Percentiles rank a stretch among this genome's conserved stretches.
Conservation (phyloP, 768 basidiomycete genomes). For the Termitomyces sp. region DNA sequence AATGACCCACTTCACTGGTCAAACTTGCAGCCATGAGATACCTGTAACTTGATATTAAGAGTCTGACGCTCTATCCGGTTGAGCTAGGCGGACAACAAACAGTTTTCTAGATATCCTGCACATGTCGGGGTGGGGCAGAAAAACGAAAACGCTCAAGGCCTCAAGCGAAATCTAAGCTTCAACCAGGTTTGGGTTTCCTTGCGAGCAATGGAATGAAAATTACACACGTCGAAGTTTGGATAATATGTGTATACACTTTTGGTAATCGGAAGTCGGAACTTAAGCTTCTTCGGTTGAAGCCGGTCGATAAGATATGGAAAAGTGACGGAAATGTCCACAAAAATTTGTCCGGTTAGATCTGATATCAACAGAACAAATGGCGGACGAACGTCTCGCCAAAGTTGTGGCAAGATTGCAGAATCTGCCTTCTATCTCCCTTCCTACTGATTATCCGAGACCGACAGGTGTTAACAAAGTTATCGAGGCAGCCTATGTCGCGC, state of each 20-base stretch:
- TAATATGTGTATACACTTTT: no score
- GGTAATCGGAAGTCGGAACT: no score
- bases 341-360: background rate
- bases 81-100: conserved; percentile 46
- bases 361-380: conserved; percentile 21
- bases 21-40: conserved; percentile 84
- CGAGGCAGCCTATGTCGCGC: conserved; percentile 71
- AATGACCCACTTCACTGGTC: conserved; percentile 46
- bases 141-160: no score
- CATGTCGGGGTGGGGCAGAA: no score
- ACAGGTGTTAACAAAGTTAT: conserved; percentile 69
- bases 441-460: conserved; percentile 92
- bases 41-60: conserved; percentile 23
- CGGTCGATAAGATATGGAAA: background rate
- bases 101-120: no score
- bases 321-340: background rate
- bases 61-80: conserved; percentile 65
- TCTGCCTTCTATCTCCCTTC: conserved; percentile 84
- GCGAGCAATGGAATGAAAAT: no score
- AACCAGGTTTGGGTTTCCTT: no score
- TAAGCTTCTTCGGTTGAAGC: background rate
- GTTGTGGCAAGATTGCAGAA: conserved; percentile 67
- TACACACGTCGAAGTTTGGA: background rate
- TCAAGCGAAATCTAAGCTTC: no score
- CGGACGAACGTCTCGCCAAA: conserved; percentile 42